These are phyloP conservation scores for Cucurbita argyrosperma DNA, from an alignment of 306 rosid genomes.

Conservation along the genomic window DNA sequence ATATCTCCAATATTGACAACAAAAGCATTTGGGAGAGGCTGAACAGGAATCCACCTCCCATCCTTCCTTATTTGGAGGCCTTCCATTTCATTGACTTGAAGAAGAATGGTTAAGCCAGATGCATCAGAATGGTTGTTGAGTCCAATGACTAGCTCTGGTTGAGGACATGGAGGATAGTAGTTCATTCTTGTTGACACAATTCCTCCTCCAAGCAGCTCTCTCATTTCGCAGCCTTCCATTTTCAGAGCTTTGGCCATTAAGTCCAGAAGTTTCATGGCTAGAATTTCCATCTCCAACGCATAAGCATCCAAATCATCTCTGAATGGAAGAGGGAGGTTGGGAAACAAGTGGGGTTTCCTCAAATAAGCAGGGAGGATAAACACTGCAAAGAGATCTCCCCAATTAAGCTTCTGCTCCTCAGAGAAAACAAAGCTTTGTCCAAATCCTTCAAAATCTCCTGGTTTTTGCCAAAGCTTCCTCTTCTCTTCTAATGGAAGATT, in stretches of 20 bases:
- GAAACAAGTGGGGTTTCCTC: slow-evolving; percentile 35
- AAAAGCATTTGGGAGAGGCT: slow-evolving; percentile 16
- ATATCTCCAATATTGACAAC: slow-evolving; percentile 22
- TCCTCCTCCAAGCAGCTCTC: slow-evolving; percentile 15
- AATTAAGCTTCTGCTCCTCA: slow-evolving; percentile 34
- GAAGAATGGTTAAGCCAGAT: slow-evolving; percentile 18
- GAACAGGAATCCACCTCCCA: slow-evolving; percentile 17
- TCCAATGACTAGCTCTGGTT: slow-evolving; percentile 23
- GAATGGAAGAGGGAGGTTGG: slow-evolving; percentile 11
- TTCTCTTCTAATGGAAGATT: slow-evolving; percentile 28
- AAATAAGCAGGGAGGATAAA: slow-evolving; percentile 9
- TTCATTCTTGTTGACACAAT: slow-evolving; percentile 17
- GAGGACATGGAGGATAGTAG: slow-evolving; percentile 31
- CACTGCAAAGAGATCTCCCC: slow-evolving; percentile 23
- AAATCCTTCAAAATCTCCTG: slow-evolving; percentile 26
- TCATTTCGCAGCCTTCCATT: slow-evolving; percentile 12
- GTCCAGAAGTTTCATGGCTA: slow-evolving; percentile 10
- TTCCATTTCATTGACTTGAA: slow-evolving; percentile 19
- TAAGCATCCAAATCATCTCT: slow-evolving; percentile 17
- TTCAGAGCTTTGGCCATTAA: slow-evolving; percentile 10
- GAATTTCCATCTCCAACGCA: background rate
- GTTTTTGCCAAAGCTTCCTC: slow-evolving; percentile 14
- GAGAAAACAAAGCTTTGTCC: slow-evolving; percentile 32
- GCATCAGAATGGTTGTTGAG: slow-evolving; percentile 20
- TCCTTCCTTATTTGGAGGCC: slow-evolving; percentile 25